Percentiles rank a stretch among this genome's conserved stretches.
Conservation (phyloP, 83 land plant genomes). For the Picea abies region DNA sequence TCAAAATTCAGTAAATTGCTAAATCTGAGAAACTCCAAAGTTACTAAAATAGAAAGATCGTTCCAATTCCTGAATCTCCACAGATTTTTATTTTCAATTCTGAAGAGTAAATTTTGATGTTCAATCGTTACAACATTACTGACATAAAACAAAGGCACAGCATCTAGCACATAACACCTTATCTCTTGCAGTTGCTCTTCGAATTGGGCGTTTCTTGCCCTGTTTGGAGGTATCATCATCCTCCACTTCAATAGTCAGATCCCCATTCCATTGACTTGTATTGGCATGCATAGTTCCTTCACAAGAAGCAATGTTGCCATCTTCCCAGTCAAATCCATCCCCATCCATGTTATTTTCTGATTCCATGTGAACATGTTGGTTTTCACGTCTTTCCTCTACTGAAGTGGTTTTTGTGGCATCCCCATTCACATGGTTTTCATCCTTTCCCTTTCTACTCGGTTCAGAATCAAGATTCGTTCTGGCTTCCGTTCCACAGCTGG, state of each 20-base stretch:
- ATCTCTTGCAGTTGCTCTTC: conserved; percentile 88
- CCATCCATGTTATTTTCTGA: conserved; percentile 18
- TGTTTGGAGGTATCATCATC: conserved; percentile 33
- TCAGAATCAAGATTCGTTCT: conserved; percentile 4
- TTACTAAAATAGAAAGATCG: neutral
- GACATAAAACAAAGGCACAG: neutral
- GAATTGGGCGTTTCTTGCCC: conserved; percentile 27
- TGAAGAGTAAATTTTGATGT: neutral
- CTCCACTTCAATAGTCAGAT: conserved; percentile 69
- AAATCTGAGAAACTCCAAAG: neutral
- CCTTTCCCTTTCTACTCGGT: neutral
- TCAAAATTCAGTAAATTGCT: neutral
- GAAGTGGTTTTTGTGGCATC: neutral
- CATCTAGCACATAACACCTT: conserved; percentile 52
- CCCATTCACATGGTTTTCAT: neutral
- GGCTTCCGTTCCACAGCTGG: conserved; percentile 12
- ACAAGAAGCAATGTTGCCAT: conserved; percentile 40
- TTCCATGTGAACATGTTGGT: neutral
- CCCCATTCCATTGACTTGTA: conserved; percentile 30
- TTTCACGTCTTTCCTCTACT: conserved; percentile 12
- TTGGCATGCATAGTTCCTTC: conserved; percentile 7
- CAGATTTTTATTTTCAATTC: neutral
- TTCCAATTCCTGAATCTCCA: neutral
- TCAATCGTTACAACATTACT: neutral
- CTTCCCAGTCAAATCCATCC: conserved; percentile 85